phyloP scores from a whole-genome alignment of 176 grass and related monocot species.

The Oryza longistaminata region DNA sequence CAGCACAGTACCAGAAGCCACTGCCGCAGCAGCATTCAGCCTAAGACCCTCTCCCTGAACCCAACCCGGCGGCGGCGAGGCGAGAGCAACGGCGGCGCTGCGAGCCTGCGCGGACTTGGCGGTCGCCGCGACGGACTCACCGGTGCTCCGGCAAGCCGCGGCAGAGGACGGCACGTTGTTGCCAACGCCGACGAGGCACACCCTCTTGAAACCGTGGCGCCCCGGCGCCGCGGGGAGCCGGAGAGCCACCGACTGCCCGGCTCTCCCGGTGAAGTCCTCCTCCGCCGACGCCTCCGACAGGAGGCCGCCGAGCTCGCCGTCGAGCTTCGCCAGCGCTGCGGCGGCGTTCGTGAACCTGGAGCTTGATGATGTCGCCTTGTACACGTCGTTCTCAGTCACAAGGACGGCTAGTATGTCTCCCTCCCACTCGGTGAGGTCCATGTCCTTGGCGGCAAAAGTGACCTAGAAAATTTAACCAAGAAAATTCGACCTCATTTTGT shows the following conservation, averaged over 20 bases:
- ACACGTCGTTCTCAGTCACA: constrained; percentile 82
- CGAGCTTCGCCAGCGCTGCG: constrained; percentile 63
- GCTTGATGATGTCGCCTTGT: constrained; percentile 44
- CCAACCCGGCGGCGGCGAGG: constrained; percentile 37
- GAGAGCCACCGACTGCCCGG: constrained; percentile 75
- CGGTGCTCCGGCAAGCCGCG: constrained; percentile 51
- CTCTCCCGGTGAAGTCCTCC: constrained; percentile 86
- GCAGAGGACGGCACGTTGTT: constrained; percentile 27
- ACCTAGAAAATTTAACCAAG: constrained; percentile 42
- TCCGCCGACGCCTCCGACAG: constrained; percentile 66
- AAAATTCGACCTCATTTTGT: background rate
- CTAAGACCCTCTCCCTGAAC: constrained; percentile 49
- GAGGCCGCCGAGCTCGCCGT: constrained; percentile 65
- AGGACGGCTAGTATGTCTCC: constrained; percentile 80
- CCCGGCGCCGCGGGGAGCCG: constrained; percentile 44
- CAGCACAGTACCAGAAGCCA: constrained; percentile 61
- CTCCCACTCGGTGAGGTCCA: constrained; percentile 78
- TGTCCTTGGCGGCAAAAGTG: constrained; percentile 62
- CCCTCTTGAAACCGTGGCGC: constrained; percentile 9
- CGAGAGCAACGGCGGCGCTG: constrained; percentile 67
- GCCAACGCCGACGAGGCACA: background rate
- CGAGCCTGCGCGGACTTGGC: constrained; percentile 76
- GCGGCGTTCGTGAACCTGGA: constrained; percentile 73
- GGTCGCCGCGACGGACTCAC: constrained; percentile 62
- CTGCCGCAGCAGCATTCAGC: constrained; percentile 55